Evolutionary conservation across 2,329 filamentous ascomycete species (phyloP).

Genomic region (Cryphonectria radicalis): DNA sequence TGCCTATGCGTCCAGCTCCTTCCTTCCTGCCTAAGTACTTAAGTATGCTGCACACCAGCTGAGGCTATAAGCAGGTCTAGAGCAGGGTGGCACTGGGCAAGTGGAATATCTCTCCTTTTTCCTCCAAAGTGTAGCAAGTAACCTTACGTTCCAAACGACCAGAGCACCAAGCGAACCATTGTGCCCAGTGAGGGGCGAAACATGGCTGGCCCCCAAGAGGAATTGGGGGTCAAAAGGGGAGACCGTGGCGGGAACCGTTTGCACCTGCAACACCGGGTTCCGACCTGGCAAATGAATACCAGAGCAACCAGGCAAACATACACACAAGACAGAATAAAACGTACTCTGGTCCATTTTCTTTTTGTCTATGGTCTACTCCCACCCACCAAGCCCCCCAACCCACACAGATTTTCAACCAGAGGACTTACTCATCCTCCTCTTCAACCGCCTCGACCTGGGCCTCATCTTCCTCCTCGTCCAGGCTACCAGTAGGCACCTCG

Average conservation of each 20-base stretch:
- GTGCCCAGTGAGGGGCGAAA: too few relatives aligned
- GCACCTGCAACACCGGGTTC: too few relatives aligned
- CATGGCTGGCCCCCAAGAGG: too few relatives aligned
- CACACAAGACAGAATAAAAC: neutral
- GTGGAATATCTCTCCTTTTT: too few relatives aligned
- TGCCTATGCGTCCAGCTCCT: neutral
- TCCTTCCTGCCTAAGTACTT: too few relatives aligned
- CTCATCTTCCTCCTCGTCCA: slow-evolving; percentile 85
- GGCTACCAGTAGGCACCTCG: slow-evolving; percentile 82
- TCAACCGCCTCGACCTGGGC: slow-evolving; percentile 57
- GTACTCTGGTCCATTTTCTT: neutral
- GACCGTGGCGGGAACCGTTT: too few relatives aligned
- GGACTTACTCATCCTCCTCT: slow-evolving; percentile 53
- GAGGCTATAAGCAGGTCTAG: neutral
- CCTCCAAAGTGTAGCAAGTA: too few relatives aligned
- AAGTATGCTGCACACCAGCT: too few relatives aligned
- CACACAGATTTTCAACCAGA: too few relatives aligned
- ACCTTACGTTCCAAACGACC: neutral
- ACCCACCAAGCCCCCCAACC: neutral
- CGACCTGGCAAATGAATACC: neutral
- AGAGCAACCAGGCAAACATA: too few relatives aligned
- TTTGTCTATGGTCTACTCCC: neutral
- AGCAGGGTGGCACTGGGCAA: neutral
- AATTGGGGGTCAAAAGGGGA: too few relatives aligned
- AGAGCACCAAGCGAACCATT: neutral